phyloP scores from a whole-genome alignment of 352 stramenopile genomes.

The Globisporangium paroecandrum region DNA sequence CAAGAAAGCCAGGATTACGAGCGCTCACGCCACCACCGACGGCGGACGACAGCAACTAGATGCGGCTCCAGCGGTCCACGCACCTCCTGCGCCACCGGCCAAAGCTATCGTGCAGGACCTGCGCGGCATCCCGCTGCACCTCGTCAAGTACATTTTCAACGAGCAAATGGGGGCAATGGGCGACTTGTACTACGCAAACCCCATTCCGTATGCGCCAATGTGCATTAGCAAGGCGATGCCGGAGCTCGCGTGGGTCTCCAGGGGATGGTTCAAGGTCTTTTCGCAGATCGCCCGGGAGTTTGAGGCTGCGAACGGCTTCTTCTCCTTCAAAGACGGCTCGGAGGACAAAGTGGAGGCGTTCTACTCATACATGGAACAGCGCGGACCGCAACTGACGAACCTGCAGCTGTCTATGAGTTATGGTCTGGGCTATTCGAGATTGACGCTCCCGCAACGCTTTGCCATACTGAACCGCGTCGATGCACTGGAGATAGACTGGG shows the following conservation, averaged over 20 bases:
- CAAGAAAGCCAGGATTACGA: background rate
- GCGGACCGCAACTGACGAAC: background rate
- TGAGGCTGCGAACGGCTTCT: background rate
- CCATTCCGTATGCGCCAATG: background rate
- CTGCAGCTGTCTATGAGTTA: background rate
- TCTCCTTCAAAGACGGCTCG: background rate
- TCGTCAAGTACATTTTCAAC: background rate
- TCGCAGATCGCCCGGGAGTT: background rate
- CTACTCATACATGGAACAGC: background rate
- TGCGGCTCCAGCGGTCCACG: no score
- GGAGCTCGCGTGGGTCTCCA: background rate
- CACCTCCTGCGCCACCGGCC: no score
- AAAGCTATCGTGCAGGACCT: background rate
- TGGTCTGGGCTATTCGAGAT: background rate
- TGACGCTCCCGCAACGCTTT: background rate
- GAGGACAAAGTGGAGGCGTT: background rate
- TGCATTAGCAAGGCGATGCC: background rate
- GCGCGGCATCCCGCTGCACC: background rate
- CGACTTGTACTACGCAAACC: background rate
- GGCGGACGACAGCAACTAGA: background rate
- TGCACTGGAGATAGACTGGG: conserved; percentile 3
- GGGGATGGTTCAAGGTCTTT: background rate
- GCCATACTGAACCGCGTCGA: background rate
- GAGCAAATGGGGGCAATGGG: background rate
- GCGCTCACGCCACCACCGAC: no score